Base-by-base conservation (phyloP, 768 basidiomycete species). In the Hygrocybe punicea region DNA sequence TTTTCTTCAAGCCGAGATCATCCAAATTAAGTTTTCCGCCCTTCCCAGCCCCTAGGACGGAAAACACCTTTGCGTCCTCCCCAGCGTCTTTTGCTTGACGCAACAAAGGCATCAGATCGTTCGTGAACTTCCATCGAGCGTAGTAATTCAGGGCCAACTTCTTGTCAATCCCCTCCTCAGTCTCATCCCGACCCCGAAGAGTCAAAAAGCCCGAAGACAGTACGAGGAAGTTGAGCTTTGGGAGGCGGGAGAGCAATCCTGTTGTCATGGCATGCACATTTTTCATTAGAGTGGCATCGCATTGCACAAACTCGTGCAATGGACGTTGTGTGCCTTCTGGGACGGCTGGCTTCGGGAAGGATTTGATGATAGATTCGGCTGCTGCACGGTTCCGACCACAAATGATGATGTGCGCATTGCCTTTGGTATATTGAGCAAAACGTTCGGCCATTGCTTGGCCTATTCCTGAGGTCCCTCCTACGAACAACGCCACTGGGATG, bases 211-310 rank as follows among this genome's bases (percentile, higher is more conserved):
- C 83, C 2, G 79, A 65, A 0, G 78, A 73, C 59, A 82, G 63
- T 34, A 81, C 73, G 44, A 85, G 72, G 65, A 77, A 82, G 68
- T 85, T 84, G 64, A 84, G 64, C 64, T 78, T 82, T 0, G 74
- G 70, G 10, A 78, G 56, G 4, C 69, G 68, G 2, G 58, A 54
- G 11, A 61, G 66, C 25, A 78, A 67, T 4, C 68, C 64, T 44
- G 61, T 54, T 4, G 73, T 61, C 3, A 71, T 62, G 2, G 61
- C 53, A n/a, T 74, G 70, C 2, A 83, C 76, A 59, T 82, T 81
- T 66, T 73, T 71, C 75, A 85, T 81, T 33, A 78, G 65, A 14
- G 76, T 72, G 4, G 72, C 76, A 47, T 84, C 83, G 70, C 81
- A 81, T 29, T 53, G 58, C 16, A 83, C 71, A 62, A 83, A 83